Evolutionary conservation across 1,139 yeast species (phyloP), one percentile per base, ranked within the genome.

Genomic region (Blastobotrys buckinghamii): DNA sequence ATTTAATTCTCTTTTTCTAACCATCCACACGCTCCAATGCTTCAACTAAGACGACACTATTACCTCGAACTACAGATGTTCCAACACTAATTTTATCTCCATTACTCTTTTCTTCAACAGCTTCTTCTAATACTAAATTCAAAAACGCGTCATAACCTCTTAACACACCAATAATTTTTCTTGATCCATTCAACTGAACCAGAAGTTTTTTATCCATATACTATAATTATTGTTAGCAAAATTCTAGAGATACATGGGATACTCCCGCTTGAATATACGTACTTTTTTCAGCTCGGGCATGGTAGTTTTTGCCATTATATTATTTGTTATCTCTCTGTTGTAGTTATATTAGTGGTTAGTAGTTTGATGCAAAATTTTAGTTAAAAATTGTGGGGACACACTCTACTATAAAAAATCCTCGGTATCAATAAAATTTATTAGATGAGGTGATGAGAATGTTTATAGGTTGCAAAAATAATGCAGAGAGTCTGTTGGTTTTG

Each of bases 111-210:
- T 76, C 82, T 61, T 85, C 95, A 22, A 81, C 73, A 1, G 92
- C 89, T 47, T 84, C 86, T 41, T 81, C 86, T 32, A 86, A 64
- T 1, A 88, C 89, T 32, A 86, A 69, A 62, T 86, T 87, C 59
- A 86, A 66, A 62, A 85, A 86, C 60, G 78, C 81, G 62, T 87
- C 96, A 63, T 80, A 87, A 10, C 96, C 96, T 61, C 85, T 73
- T 50, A 87, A 73, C 7, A 78, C 76, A 1, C 96, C 96, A 3
- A 77, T 74, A 7, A 87, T 80, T 55, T 77, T 80, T 50, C 95
- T 74, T 16, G 84, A 70, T 7, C 95, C 92, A 63, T 85, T 85
- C 52, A 88, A 72, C 60, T 82, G 86, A 22, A 87, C 71, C 13
- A 79, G 71, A 35, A 87, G 74, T 63, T 79, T 77, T 67, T 84